Percentiles rank a stretch among this genome's conserved stretches.
Evolutionary conservation across 805 yeast species (phyloP).

Genomic region (Wickerhamiella australiensis): DNA sequence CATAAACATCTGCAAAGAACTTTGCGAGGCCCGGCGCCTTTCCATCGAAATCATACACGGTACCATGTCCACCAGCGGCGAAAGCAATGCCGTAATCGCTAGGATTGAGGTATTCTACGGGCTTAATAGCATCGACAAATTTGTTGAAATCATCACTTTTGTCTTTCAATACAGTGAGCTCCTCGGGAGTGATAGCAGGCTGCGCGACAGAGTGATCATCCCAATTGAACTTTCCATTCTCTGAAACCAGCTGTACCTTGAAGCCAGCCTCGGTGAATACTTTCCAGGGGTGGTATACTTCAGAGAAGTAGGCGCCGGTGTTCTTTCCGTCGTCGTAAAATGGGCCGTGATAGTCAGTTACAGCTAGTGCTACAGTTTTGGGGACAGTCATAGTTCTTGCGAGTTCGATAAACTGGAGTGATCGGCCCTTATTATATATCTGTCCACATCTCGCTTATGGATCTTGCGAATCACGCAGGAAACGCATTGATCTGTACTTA

Average conservation of each 20-base stretch:
- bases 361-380: constrained; percentile 19
- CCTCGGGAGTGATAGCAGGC: constrained; percentile 38
- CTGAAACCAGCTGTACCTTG: constrained; percentile 47
- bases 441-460: background rate
- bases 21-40: constrained; percentile 36
- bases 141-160: constrained; percentile 31
- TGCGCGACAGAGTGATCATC: constrained; percentile 43
- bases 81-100: constrained; percentile 42
- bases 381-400: constrained; percentile 8
- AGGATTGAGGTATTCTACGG: constrained; percentile 39
- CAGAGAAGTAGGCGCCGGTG: constrained; percentile 48
- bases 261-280: constrained; percentile 38
- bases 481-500: no score
- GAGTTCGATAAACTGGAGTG: background rate
- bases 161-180: constrained; percentile 33
- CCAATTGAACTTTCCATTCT: constrained; percentile 43
- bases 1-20: constrained; percentile 38
- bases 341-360: constrained; percentile 21
- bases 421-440: no score
- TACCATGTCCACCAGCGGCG: constrained; percentile 59
- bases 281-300: constrained; percentile 48
- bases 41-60: constrained; percentile 44
- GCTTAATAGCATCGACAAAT: constrained; percentile 33
- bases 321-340: constrained; percentile 48
- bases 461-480: background rate